phyloP scores from a whole-genome alignment of 495 filamentous ascomycete genomes.

The Geoglossum glabrum region DNA sequence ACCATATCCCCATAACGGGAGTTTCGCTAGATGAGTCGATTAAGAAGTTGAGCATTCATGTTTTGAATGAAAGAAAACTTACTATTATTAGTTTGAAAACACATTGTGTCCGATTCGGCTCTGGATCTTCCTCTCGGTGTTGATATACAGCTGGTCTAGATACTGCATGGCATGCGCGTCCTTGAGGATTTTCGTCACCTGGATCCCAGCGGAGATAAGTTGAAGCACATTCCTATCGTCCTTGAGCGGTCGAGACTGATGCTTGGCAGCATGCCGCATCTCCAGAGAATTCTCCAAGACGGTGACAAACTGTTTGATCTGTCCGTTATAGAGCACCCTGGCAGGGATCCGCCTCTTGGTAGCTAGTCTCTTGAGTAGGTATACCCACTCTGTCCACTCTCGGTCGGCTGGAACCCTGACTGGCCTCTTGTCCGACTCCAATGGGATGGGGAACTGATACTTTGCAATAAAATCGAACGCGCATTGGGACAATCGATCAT shows the following conservation, averaged over 20 bases:
- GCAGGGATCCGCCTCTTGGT: constrained; percentile 72
- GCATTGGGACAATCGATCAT: constrained; percentile 65
- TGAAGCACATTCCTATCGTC: constrained; percentile 80
- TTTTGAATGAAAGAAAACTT: neutral
- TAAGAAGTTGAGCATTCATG: neutral
- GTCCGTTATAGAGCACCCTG: constrained; percentile 63
- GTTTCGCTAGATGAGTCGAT: neutral
- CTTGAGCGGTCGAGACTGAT: constrained; percentile 65
- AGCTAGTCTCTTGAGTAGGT: constrained; percentile 65
- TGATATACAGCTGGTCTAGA: constrained; percentile 48
- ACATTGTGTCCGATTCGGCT: constrained; percentile 23
- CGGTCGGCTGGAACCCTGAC: constrained; percentile 62
- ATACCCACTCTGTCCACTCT: constrained; percentile 87
- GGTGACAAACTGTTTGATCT: constrained; percentile 76
- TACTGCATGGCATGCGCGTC: constrained; percentile 65
- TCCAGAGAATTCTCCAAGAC: constrained; percentile 67
- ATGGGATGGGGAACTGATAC: constrained; percentile 72
- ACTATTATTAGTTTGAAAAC: neutral
- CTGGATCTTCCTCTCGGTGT: constrained; percentile 57
- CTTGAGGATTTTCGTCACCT: constrained; percentile 66
- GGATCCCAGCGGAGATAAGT: constrained; percentile 64
- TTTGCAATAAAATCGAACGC: constrained; percentile 79
- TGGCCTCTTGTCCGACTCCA: constrained; percentile 59
- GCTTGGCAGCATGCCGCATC: constrained; percentile 68
- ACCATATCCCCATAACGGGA: no score